A percentile compares a stretch with the other conserved stretches of the same genome.
Conservation (phyloP, 2,329 filamentous ascomycete species). For the Ophiostoma quercus region DNA sequence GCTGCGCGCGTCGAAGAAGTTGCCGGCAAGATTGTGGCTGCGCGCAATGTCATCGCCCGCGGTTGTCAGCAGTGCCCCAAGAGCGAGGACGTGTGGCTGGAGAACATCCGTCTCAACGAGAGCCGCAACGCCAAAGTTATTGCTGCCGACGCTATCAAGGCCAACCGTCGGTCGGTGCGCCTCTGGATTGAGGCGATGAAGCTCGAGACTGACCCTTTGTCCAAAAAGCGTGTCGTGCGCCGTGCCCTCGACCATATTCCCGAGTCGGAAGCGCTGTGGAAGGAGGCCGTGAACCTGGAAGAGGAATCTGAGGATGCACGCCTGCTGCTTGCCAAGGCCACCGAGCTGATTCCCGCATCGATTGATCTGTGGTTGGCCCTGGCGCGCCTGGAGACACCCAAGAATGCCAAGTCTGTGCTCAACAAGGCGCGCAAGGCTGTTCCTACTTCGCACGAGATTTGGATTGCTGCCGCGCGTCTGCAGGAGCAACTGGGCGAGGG, state of each 20-base stretch:
- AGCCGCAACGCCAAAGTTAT: conserved; percentile 93
- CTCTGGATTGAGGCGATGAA: conserved; percentile 96
- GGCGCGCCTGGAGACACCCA: conserved; percentile 79
- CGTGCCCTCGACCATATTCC: conserved; percentile 89
- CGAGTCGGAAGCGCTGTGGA: conserved; percentile 96
- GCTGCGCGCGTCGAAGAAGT: conserved; percentile 87
- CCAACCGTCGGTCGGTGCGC: conserved; percentile 80
- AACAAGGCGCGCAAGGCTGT: conserved; percentile 93
- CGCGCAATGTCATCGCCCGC: conserved; percentile 78
- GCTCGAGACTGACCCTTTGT: conserved; percentile 72
- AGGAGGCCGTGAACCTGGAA: conserved; percentile 91
- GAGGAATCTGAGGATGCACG: conserved; percentile 84
- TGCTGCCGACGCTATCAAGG: conserved; percentile 85
- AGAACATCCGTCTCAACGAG: conserved; percentile 91
- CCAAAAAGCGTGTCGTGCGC: conserved; percentile 87
- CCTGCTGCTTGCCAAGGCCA: conserved; percentile 86
- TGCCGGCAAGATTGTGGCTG: conserved; percentile 84
- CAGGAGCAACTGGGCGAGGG: conserved; percentile 79
- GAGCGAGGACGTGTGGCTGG: conserved; percentile 91
- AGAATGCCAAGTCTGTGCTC: conserved; percentile 89
- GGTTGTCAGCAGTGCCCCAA: conserved; percentile 89
- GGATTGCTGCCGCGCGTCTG: conserved; percentile 87
- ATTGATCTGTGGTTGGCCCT: conserved; percentile 94
- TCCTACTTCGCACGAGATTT: conserved; percentile 89
- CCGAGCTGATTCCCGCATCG: conserved; percentile 87